phyloP scores from a whole-genome alignment of 2,329 filamentous ascomycete genomes.

The Clarireedia hainanense region DNA sequence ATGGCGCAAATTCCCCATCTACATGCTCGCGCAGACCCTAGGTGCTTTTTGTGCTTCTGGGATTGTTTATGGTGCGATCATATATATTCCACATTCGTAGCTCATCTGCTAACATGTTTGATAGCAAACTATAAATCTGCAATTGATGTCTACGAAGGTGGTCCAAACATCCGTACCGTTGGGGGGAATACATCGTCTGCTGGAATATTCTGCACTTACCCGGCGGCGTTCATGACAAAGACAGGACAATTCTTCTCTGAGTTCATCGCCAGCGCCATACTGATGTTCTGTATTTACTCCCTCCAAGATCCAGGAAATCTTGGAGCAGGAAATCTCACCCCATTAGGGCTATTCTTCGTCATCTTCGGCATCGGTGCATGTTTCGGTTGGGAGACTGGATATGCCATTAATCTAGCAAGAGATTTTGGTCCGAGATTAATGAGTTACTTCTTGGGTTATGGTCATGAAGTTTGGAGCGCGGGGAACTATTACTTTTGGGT shows the following conservation, averaged over 20 bases:
- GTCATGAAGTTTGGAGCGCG: conserved; percentile 56
- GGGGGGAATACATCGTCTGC: conserved; percentile 42
- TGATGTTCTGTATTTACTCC: conserved; percentile 68
- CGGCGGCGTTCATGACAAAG: conserved; percentile 52
- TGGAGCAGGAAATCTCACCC: conserved; percentile 45
- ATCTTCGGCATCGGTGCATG: conserved; percentile 68
- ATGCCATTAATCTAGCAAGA: conserved; percentile 65
- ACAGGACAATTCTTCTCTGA: conserved; percentile 66
- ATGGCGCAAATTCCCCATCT: conserved; percentile 61
- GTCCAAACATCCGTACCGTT: conserved; percentile 53
- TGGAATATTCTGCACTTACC: conserved; percentile 69
- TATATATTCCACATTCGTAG: too few relatives aligned
- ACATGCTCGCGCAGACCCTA: conserved; percentile 56
- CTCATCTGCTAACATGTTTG: not conserved
- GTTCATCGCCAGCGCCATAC: conserved; percentile 57
- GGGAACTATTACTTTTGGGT: conserved; percentile 69
- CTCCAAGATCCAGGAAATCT: conserved; percentile 51
- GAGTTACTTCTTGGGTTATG: conserved; percentile 61
- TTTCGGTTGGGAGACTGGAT: conserved; percentile 69
- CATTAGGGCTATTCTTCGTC: conserved; percentile 60
- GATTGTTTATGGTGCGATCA: conserved; percentile 30
- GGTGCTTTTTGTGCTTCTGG: conserved; percentile 57
- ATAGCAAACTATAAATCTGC: conserved; percentile 55
- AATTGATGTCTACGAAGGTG: conserved; percentile 60
- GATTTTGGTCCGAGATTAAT: conserved; percentile 62